Evolutionary conservation across 2,329 filamentous ascomycete species (phyloP), one percentile per base, ranked within the genome.

Genomic region (Phaeoacremonium minimum): DNA sequence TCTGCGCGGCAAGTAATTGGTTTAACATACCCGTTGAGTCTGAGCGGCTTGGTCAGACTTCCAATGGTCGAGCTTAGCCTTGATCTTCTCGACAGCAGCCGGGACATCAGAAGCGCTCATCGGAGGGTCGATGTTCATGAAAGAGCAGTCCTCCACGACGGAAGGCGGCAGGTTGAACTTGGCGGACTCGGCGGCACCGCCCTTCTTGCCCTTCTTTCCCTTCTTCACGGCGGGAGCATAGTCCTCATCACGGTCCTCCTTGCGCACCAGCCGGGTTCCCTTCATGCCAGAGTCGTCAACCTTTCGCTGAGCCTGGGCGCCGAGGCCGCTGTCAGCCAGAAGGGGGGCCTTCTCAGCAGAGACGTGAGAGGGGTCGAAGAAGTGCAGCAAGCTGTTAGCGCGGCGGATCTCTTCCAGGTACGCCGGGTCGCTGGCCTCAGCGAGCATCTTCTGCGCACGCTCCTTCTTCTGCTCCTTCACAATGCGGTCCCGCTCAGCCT

Each of bases 361-460:
- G 26, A 69, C 66, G 41, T 79, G 72, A 13, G 69, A 77, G 3
- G 91, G 91, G 61, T 97, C 90, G 49, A 97, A 91, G 75, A 91
- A 91, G 49, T 83, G 82, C 50, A 97, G 86, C 31, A 98, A 74
- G 58, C 82, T 85, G 67, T 93, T 87, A 44, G 88, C 87, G 36
- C 85, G 85, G 52, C 89, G 78, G 55, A 98, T 95, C 69, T 98
- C 89, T 51, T 96, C 88, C 32, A 87, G 75, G 71, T 88, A 98
- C 35, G 93, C 93, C 13, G 85, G 89, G 52, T 87, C 83, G 57
- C 82, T 86, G 50, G 87, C 87, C 56, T 91, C 85, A 53, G 83
- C 81, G 28, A 94, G 80, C 62, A 87, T 75, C 60, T 82, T 77
- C 64, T 86, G 76, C 37, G 87, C 87, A 35, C 80, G 75, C 57